A percentile compares a stretch with the other conserved stretches of the same genome.
Evolutionary conservation across 805 yeast species (phyloP).

Genomic region (Debaryomyces tyrocola): DNA sequence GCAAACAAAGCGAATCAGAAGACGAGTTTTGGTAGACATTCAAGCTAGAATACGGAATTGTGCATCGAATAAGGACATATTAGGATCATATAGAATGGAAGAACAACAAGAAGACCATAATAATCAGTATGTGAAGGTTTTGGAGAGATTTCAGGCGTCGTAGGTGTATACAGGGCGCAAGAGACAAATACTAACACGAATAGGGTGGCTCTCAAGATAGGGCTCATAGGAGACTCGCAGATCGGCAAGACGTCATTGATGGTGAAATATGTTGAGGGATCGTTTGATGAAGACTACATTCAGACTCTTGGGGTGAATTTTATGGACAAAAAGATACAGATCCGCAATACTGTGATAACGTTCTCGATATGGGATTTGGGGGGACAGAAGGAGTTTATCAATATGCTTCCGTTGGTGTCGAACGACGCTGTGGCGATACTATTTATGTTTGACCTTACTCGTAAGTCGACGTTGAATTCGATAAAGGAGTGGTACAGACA

Average conservation of each 20-base stretch:
- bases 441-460: conserved; percentile 84
- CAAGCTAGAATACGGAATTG: too few species aligned
- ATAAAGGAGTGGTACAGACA: conserved; percentile 94
- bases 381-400: conserved; percentile 91
- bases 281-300: conserved; percentile 86
- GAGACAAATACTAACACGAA: conserved; percentile 17
- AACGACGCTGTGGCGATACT: conserved; percentile 89
- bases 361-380: conserved; percentile 96
- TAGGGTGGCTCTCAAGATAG: conserved; percentile 76
- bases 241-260: conserved; percentile 94
- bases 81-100: background rate
- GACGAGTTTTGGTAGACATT: too few species aligned
- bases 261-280: conserved; percentile 97
- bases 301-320: conserved; percentile 95
- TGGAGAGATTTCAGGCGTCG: background rate
- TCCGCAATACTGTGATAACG: conserved; percentile 83
- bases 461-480: conserved; percentile 82
- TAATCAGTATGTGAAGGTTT: conserved; percentile 33
- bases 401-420: conserved; percentile 91
- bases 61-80: too few species aligned
- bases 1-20: too few species aligned
- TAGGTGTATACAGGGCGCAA: too few species aligned
- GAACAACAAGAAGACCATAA: conserved; percentile 25
- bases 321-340: conserved; percentile 84
- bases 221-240: conserved; percentile 92